Evolutionary conservation across 129 eudicot species (phyloP).

Genomic region (Chrysanthemum makinoi): DNA sequence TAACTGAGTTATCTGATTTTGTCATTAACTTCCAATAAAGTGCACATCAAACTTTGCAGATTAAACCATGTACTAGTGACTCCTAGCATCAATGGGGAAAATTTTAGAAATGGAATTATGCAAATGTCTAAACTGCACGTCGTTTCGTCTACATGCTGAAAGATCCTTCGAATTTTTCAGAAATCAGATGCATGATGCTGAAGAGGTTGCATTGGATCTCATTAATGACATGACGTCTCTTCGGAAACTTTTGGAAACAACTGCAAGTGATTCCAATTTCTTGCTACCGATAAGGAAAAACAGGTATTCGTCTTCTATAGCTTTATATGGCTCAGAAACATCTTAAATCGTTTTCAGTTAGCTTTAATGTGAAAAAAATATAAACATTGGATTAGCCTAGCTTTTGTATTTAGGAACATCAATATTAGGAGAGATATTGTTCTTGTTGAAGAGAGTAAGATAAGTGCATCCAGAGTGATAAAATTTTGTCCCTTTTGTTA

Average conservation of each 20-base stretch:
- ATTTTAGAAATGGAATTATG: slow-evolving; percentile 50
- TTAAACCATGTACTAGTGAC: slow-evolving; percentile 14
- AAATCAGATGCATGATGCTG: slow-evolving; percentile 78
- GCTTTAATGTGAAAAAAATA: too few relatives aligned
- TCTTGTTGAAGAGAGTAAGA: too few relatives aligned
- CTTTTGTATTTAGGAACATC: too few relatives aligned
- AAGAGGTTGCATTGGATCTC: slow-evolving; percentile 58
- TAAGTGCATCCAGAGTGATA: too few relatives aligned
- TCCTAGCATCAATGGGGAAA: slow-evolving; percentile 17
- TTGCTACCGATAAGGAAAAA: slow-evolving; percentile 17
- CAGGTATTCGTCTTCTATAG: slow-evolving; percentile 22
- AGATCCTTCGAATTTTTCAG: slow-evolving; percentile 75
- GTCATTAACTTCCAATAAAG: too few relatives aligned
- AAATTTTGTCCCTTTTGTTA: background rate
- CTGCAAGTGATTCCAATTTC: slow-evolving; percentile 15
- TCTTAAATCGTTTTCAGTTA: too few relatives aligned
- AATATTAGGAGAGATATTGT: too few relatives aligned
- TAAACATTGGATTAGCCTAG: too few relatives aligned
- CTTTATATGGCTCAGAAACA: too few relatives aligned
- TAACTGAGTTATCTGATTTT: too few relatives aligned
- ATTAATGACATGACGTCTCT: slow-evolving; percentile 48
- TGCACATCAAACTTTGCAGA: slow-evolving; percentile 19
- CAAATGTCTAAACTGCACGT: slow-evolving; percentile 64
- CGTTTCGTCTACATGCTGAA: slow-evolving; percentile 76
- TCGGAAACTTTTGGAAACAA: slow-evolving; percentile 42